Percentiles rank a stretch among this genome's conserved stretches.
Evolutionary conservation across 1,139 yeast species (phyloP).

Genomic region (Torulaspora pretoriensis): DNA sequence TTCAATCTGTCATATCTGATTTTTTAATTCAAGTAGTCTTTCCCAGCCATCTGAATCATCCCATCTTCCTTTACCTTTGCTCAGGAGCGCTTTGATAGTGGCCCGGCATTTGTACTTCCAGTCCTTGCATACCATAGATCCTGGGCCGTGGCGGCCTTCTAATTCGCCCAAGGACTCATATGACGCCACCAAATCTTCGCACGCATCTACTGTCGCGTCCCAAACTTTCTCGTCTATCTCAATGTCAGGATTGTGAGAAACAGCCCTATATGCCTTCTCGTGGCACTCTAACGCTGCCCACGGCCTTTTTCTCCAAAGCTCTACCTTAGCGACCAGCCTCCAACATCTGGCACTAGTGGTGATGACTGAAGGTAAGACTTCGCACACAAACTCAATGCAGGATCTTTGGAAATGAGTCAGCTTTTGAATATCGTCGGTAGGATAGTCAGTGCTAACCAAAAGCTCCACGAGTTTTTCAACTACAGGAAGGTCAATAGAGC

Average conservation of each 20-base stretch:
- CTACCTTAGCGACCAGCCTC: slow-evolving; percentile 79
- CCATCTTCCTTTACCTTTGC: slow-evolving; percentile 77
- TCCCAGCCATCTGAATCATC: slow-evolving; percentile 80
- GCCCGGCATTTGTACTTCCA: slow-evolving; percentile 85
- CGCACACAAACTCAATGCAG: slow-evolving; percentile 66
- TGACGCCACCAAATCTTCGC: slow-evolving; percentile 78
- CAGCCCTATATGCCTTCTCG: slow-evolving; percentile 81
- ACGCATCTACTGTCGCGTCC: slow-evolving; percentile 77
- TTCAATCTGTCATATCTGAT: slow-evolving; percentile 17
- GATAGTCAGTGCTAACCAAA: slow-evolving; percentile 51
- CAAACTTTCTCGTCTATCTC: slow-evolving; percentile 60
- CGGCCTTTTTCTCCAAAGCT: slow-evolving; percentile 80
- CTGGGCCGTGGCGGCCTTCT: slow-evolving; percentile 83
- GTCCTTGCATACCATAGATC: slow-evolving; percentile 79
- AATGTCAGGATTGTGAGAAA: slow-evolving; percentile 60
- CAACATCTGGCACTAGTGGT: slow-evolving; percentile 72
- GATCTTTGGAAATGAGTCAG: slow-evolving; percentile 59
- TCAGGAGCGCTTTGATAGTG: slow-evolving; percentile 67
- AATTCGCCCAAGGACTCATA: slow-evolving; percentile 82
- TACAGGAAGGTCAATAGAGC: slow-evolving; percentile 68
- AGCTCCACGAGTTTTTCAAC: slow-evolving; percentile 70
- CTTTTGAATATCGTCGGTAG: slow-evolving; percentile 40
- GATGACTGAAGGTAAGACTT: slow-evolving; percentile 61
- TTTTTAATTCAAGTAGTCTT: slow-evolving; percentile 52
- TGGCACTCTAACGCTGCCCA: slow-evolving; percentile 85